Conservation (phyloP, 1,284 basidiomycete genomes). For the Fistulina hepatica region DNA sequence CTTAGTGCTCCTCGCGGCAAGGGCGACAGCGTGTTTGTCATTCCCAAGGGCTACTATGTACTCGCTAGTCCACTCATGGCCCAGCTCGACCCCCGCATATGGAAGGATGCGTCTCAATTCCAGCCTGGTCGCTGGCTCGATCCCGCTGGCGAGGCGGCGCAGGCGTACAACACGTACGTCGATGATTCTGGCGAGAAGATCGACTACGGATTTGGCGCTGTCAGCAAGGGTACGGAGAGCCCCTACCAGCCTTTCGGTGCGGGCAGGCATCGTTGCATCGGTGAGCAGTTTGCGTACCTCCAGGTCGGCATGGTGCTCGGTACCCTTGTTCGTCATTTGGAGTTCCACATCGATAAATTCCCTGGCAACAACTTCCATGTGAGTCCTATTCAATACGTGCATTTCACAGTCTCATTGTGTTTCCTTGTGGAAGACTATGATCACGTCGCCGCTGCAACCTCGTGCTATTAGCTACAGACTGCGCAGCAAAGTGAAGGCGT, state of each 20-base stretch:
- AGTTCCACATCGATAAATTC: slow-evolving; percentile 62
- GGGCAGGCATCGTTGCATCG: slow-evolving; percentile 89
- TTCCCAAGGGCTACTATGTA: slow-evolving; percentile 88
- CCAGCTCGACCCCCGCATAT: slow-evolving; percentile 80
- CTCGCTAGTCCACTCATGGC: slow-evolving; percentile 85
- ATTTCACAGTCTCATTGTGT: slow-evolving; percentile 1
- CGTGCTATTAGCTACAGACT: slow-evolving; percentile 13
- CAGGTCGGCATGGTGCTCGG: slow-evolving; percentile 83
- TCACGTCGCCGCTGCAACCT: slow-evolving; percentile 30
- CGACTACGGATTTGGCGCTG: slow-evolving; percentile 92
- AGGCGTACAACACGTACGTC: slow-evolving; percentile 64
- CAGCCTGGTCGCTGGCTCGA: slow-evolving; percentile 83
- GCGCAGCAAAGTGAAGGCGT: too few relatives aligned
- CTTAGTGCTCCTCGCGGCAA: slow-evolving; percentile 71
- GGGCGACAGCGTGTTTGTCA: slow-evolving; percentile 62
- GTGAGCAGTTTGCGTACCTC: slow-evolving; percentile 94
- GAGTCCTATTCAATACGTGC: slow-evolving; percentile 23
- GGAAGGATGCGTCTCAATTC: slow-evolving; percentile 70
- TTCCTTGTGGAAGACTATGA: slow-evolving; percentile 16
- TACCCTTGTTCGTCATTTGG: slow-evolving; percentile 69
- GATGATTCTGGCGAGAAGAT: slow-evolving; percentile 78
- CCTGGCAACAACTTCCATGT: slow-evolving; percentile 88
- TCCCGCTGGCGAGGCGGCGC: slow-evolving; percentile 61
- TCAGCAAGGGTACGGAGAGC: slow-evolving; percentile 86
- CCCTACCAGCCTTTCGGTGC: slow-evolving; percentile 96